Conservation (phyloP, 108 stramenopile genomes). For the Nitzschia putrida region DNA sequence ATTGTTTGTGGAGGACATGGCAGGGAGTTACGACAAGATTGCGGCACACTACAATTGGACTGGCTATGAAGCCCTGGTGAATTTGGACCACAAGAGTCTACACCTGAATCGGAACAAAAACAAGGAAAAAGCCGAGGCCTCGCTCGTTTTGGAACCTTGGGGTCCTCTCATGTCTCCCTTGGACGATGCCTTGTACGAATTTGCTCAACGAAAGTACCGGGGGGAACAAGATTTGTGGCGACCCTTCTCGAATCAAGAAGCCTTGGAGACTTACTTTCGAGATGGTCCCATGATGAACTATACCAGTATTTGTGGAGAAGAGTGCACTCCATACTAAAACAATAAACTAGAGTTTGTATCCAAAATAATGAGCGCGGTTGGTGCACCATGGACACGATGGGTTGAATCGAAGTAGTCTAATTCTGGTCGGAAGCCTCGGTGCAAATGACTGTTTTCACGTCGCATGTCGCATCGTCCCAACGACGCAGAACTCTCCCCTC, state of each 20-base stretch:
- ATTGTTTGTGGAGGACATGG: conserved; percentile 42
- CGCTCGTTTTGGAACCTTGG: conserved; percentile 3
- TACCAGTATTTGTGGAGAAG: conserved; percentile 30
- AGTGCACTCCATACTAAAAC: conserved; percentile 21
- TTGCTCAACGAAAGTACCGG: conserved; percentile 25
- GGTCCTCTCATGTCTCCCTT: conserved; percentile 39
- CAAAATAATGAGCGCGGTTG: too few relatives aligned
- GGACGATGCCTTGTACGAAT: conserved; percentile 48
- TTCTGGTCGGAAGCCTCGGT: too few relatives aligned
- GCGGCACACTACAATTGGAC: conserved; percentile 30
- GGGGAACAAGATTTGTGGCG: neutral
- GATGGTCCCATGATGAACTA: conserved; percentile 20
- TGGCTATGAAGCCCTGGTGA: neutral
- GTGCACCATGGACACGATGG: too few relatives aligned
- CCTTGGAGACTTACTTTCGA: conserved; percentile 35
- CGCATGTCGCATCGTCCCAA: too few relatives aligned
- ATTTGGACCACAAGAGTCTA: neutral
- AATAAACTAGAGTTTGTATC: too few relatives aligned
- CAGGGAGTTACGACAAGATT: conserved; percentile 18
- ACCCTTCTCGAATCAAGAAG: conserved; percentile 29
- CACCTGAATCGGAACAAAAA: neutral
- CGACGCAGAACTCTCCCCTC: too few relatives aligned
- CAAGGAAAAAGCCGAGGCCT: neutral
- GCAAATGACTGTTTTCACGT: too few relatives aligned
- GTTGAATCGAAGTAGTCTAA: too few relatives aligned